A percentile compares a stretch with the other conserved stretches of the same genome.
These are phyloP conservation scores for Populus nigra DNA, from an alignment of 345 rosid genomes.

Conservation along the genomic window DNA sequence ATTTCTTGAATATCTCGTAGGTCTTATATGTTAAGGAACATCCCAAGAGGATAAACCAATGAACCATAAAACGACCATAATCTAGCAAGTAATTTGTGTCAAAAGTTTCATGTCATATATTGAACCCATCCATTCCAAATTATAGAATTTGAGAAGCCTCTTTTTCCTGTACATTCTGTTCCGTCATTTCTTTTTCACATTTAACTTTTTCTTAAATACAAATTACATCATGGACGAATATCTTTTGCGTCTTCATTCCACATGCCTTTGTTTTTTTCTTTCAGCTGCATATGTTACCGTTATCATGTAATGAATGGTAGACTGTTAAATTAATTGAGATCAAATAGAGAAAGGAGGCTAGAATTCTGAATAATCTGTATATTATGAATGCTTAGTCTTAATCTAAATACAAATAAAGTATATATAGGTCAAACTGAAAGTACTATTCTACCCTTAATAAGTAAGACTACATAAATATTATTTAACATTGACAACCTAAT, in stretches of 20 bases:
- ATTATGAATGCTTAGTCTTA: no score
- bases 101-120: not conserved
- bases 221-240: not conserved
- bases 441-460: no score
- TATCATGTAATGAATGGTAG: not conserved
- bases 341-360: no score
- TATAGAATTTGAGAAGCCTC: not conserved
- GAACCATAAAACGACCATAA: not conserved
- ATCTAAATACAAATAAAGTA: no score
- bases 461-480: no score
- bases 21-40: no score
- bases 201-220: not conserved
- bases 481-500: not conserved
- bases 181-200: not conserved
- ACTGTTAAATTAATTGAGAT: no score
- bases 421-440: no score
- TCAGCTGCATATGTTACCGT: not conserved
- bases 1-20: no score
- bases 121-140: not conserved
- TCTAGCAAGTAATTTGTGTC: not conserved
- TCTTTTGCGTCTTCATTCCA: not conserved
- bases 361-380: no score
- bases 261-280: not conserved
- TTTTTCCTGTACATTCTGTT: not conserved
- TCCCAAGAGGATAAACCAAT: no score